Evolutionary conservation across 148 eudicot species (phyloP).

Genomic region (Limonium bicolor): DNA sequence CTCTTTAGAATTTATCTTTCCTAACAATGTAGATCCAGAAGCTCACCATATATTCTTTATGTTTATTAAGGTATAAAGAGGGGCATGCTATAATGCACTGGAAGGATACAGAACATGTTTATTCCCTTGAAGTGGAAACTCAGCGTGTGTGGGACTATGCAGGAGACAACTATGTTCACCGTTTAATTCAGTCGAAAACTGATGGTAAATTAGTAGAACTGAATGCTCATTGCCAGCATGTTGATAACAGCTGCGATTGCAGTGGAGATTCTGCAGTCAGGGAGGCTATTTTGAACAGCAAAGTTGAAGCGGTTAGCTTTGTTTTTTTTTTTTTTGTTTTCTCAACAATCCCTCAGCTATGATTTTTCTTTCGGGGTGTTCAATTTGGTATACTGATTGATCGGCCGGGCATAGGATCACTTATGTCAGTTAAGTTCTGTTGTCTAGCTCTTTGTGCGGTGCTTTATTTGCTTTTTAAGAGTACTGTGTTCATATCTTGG

Average conservation of each 20-base stretch:
- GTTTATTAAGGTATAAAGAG: slow-evolving; percentile 64
- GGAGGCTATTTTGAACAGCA: slow-evolving; percentile 55
- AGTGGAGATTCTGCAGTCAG: slow-evolving; percentile 40
- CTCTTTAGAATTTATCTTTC: background rate
- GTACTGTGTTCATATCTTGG: too few relatives aligned
- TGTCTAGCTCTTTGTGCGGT: too few relatives aligned
- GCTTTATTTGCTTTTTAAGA: too few relatives aligned
- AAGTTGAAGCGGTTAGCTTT: slow-evolving; percentile 64
- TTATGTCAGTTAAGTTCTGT: too few relatives aligned
- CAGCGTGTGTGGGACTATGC: slow-evolving; percentile 93
- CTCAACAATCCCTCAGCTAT: too few relatives aligned
- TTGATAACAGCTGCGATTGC: slow-evolving; percentile 36
- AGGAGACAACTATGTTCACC: slow-evolving; percentile 91
- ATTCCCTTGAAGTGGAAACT: slow-evolving; percentile 88
- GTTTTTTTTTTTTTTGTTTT: background rate
- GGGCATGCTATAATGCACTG: slow-evolving; percentile 83
- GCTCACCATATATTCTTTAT: background rate
- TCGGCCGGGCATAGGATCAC: too few relatives aligned
- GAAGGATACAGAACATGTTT: slow-evolving; percentile 96
- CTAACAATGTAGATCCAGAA: background rate
- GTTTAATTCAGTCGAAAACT: slow-evolving; percentile 84
- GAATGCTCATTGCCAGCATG: slow-evolving; percentile 46
- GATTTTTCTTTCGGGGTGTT: too few relatives aligned
- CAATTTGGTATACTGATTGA: too few relatives aligned
- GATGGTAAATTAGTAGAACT: slow-evolving; percentile 93